phyloP scores from a whole-genome alignment of 2,329 filamentous ascomycete species.

The Lanzia echinophila region DNA sequence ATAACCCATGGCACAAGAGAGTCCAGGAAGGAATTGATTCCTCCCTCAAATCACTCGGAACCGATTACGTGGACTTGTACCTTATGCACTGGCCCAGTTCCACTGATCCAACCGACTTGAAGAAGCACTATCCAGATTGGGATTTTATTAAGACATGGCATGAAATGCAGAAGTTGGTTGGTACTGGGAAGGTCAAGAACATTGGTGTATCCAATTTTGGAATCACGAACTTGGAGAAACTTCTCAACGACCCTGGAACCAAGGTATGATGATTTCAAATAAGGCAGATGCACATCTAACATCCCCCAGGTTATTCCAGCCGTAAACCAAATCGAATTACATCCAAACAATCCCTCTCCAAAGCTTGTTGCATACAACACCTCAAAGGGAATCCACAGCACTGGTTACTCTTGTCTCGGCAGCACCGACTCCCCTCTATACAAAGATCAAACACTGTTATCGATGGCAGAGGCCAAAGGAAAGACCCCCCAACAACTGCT shows the following conservation, averaged over 20 bases:
- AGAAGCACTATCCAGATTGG: slow-evolving; percentile 70
- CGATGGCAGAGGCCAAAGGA: slow-evolving; percentile 58
- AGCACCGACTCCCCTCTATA: slow-evolving; percentile 63
- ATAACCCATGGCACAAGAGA: slow-evolving; percentile 72
- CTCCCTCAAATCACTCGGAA: slow-evolving; percentile 53
- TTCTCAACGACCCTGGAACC: slow-evolving; percentile 59
- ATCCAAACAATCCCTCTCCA: slow-evolving; percentile 74
- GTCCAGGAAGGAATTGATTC: slow-evolving; percentile 54
- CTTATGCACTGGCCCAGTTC: slow-evolving; percentile 68
- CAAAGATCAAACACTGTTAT: slow-evolving; percentile 56
- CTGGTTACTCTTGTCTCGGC: slow-evolving; percentile 69
- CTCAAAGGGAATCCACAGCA: slow-evolving; percentile 67
- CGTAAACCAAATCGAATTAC: slow-evolving; percentile 78
- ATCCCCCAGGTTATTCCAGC: slow-evolving; percentile 46
- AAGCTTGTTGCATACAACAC: slow-evolving; percentile 69
- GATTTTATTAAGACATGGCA: slow-evolving; percentile 75
- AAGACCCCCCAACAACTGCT: slow-evolving; percentile 70
- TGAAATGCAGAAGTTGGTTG: slow-evolving; percentile 63
- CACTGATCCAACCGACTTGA: slow-evolving; percentile 48
- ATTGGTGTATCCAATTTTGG: slow-evolving; percentile 85
- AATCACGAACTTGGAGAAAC: slow-evolving; percentile 71
- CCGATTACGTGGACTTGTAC: slow-evolving; percentile 63
- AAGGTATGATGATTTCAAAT: slow-evolving; percentile 40
- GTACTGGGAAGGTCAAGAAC: slow-evolving; percentile 65
- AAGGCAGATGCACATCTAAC: not conserved